Conservation (phyloP, 2,329 filamentous ascomycete genomes). For the Fulvia fulva region DNA sequence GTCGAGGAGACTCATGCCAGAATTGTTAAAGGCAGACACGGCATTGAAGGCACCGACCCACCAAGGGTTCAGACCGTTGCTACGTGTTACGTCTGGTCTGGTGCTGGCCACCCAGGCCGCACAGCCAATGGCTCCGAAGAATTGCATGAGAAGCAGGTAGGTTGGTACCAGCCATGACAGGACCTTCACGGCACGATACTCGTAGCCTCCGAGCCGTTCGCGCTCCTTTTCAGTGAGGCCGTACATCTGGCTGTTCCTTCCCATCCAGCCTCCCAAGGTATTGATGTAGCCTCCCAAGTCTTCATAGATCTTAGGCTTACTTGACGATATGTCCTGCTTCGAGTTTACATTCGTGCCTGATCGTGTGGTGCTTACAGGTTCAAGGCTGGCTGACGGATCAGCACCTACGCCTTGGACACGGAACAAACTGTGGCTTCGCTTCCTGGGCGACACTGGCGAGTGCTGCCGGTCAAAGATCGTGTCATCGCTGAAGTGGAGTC, state of each 20-base stretch:
- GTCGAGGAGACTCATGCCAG: slow-evolving; percentile 65
- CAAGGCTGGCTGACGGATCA: slow-evolving; percentile 28
- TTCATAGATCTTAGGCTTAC: background rate
- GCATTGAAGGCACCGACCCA: slow-evolving; percentile 67
- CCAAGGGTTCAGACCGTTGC: slow-evolving; percentile 61
- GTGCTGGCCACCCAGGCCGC: slow-evolving; percentile 59
- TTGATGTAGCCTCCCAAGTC: slow-evolving; percentile 19
- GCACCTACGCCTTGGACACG: slow-evolving; percentile 36
- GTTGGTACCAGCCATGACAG: slow-evolving; percentile 57
- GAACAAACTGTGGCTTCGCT: slow-evolving; percentile 1
- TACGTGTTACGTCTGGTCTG: slow-evolving; percentile 45
- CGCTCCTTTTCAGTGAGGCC: slow-evolving; percentile 52
- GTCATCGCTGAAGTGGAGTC: slow-evolving; percentile 3
- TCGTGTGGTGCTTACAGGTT: background rate
- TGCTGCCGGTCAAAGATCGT: slow-evolving; percentile 5
- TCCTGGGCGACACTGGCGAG: background rate
- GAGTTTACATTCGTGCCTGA: background rate
- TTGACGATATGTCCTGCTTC: background rate
- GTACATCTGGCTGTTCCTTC: slow-evolving; percentile 53
- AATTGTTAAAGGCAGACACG: slow-evolving; percentile 67
- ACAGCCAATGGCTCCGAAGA: slow-evolving; percentile 56
- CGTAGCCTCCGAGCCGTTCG: slow-evolving; percentile 57
- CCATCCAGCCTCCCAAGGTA: slow-evolving; percentile 23
- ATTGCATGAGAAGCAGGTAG: slow-evolving; percentile 59
- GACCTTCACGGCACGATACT: slow-evolving; percentile 60